Conservation (phyloP, 1,139 yeast genomes). For the Spathaspora sp. region DNA sequence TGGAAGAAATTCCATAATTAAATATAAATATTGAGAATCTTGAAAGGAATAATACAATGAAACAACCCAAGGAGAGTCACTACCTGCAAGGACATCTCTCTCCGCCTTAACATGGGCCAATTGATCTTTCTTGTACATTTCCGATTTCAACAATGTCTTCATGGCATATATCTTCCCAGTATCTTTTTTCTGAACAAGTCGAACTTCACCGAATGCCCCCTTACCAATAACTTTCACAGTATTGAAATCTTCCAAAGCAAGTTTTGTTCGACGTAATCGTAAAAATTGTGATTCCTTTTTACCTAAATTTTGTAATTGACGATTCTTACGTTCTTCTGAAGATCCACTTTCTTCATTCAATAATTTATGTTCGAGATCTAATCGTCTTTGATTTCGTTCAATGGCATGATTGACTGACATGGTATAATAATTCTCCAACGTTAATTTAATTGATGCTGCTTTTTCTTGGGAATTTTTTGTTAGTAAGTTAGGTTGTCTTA, state of each 20-base stretch:
- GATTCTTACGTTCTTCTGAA: slow-evolving; percentile 70
- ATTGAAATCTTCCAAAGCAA: slow-evolving; percentile 70
- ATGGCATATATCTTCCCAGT: slow-evolving; percentile 84
- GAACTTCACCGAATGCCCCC: slow-evolving; percentile 85
- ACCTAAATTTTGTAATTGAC: slow-evolving; percentile 71
- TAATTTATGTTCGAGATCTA: slow-evolving; percentile 67
- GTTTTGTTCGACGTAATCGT: slow-evolving; percentile 71
- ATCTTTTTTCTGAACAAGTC: slow-evolving; percentile 78
- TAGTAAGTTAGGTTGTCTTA: slow-evolving; percentile 80
- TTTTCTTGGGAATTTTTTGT: slow-evolving; percentile 68
- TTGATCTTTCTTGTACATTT: slow-evolving; percentile 83
- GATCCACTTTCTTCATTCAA: slow-evolving; percentile 58
- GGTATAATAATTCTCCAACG: slow-evolving; percentile 72
- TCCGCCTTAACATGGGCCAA: slow-evolving; percentile 84
- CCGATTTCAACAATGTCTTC: slow-evolving; percentile 76
- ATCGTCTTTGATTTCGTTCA: slow-evolving; percentile 75
- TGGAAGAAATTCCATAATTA: slow-evolving; percentile 82
- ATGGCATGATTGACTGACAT: slow-evolving; percentile 79
- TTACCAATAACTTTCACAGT: slow-evolving; percentile 84
- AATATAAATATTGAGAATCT: slow-evolving; percentile 69
- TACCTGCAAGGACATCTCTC: slow-evolving; percentile 81
- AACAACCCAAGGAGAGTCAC: slow-evolving; percentile 87
- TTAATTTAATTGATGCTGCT: slow-evolving; percentile 70
- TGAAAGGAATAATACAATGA: slow-evolving; percentile 79
- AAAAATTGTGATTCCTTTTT: slow-evolving; percentile 76